Conservation (phyloP, 108 stramenopile genomes). For the Phaeodactylum tricornutum region DNA sequence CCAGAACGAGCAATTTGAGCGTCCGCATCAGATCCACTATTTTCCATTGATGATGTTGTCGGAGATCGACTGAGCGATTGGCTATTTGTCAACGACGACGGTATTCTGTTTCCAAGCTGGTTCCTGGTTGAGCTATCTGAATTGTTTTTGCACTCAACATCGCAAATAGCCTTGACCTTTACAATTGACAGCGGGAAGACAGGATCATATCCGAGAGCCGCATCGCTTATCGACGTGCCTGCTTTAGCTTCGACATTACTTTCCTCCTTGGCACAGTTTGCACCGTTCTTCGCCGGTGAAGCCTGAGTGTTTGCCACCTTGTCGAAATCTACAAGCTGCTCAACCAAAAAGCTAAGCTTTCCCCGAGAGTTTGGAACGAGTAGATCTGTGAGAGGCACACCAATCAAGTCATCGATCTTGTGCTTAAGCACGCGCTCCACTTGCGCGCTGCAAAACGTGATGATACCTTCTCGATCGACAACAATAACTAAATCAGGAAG, state of each 20-base stretch:
- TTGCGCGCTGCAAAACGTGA: constrained; percentile 78
- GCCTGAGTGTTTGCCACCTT: not conserved
- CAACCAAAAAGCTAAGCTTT: constrained; percentile 15
- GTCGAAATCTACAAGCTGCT: not conserved
- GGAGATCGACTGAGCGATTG: constrained; percentile 2
- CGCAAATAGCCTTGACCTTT: constrained; percentile 33
- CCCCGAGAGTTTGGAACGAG: constrained; percentile 50
- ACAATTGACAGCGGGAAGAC: constrained; percentile 40
- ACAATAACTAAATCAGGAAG: constrained; percentile 77
- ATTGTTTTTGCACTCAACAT: too few relatives aligned
- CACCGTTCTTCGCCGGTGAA: constrained; percentile 1
- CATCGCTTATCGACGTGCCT: constrained; percentile 11
- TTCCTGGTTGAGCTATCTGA: constrained; percentile 18
- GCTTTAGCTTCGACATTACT: constrained; percentile 9
- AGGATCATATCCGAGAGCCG: constrained; percentile 33
- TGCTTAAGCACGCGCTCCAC: constrained; percentile 57
- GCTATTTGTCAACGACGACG: constrained; percentile 20
- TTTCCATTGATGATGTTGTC: constrained; percentile 7
- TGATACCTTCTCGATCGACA: constrained; percentile 40
- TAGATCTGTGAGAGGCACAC: constrained; percentile 43
- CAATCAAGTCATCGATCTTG: constrained; percentile 44
- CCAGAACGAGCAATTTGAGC: too few relatives aligned
- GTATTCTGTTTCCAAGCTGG: constrained; percentile 1
- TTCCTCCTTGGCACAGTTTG: constrained; percentile 4
- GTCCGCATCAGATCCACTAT: too few relatives aligned